A percentile compares a stretch with the other conserved stretches of the same genome.
Evolutionary conservation across 2,329 filamentous ascomycete species (phyloP).

Genomic region (Nigrospora osmanthi): DNA sequence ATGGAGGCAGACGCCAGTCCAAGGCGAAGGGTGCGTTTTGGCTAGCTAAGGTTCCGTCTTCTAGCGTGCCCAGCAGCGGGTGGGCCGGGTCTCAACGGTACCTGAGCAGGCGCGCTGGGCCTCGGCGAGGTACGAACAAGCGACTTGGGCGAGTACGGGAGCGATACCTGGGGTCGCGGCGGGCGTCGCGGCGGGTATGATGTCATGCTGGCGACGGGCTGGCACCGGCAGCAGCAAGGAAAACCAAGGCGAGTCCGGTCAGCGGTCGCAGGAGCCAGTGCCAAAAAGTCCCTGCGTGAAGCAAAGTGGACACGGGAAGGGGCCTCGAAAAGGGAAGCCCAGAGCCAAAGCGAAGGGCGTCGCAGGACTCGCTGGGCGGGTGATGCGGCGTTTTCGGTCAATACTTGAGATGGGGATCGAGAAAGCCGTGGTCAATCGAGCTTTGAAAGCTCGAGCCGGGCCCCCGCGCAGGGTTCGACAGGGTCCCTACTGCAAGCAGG

Average conservation of each 20-base stretch:
- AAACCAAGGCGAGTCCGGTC: not conserved
- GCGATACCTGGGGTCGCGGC: too few species aligned
- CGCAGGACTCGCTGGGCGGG: not conserved
- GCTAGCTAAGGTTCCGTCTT: too few species aligned
- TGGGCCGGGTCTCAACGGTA: too few species aligned
- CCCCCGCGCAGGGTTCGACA: not conserved
- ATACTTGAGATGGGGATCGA: not conserved
- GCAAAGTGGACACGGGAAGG: not conserved
- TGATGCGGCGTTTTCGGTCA: not conserved
- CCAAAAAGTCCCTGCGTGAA: constrained; percentile 1
- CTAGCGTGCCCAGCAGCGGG: too few species aligned
- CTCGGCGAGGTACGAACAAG: too few species aligned
- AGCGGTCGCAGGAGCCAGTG: not conserved
- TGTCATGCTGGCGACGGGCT: not conserved
- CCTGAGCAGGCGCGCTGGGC: too few species aligned
- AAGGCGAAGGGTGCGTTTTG: too few species aligned
- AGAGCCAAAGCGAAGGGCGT: not conserved
- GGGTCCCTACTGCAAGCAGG: not conserved
- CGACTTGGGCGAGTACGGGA: too few species aligned
- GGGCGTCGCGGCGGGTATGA: not conserved
- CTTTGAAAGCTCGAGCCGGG: not conserved
- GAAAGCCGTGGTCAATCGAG: constrained; percentile 2
- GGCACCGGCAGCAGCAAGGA: not conserved
- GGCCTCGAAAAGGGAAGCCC: not conserved
- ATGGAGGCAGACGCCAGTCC: too few species aligned